Conservation (phyloP, 371 early-diverging fungal species). For the Apophysomyces trapeziformis region DNA sequence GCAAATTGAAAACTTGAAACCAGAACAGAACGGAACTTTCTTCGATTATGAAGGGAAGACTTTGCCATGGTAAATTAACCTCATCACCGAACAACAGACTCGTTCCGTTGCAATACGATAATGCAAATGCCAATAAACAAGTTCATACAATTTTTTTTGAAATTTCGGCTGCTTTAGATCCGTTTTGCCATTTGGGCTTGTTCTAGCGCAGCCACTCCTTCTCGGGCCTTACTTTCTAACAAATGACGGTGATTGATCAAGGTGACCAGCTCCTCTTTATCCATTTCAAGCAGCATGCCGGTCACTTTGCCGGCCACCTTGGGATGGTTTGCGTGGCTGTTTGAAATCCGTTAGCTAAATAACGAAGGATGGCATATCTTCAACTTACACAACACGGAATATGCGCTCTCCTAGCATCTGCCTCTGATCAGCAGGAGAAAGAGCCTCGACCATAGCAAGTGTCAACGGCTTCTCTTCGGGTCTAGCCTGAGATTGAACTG, state of each 20-base stretch:
- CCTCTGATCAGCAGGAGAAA: constrained; percentile 84
- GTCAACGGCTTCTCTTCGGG: constrained; percentile 45
- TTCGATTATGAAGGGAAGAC: constrained; percentile 22
- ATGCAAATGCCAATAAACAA: no score
- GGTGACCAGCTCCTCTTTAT: constrained; percentile 84
- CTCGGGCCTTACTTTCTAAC: constrained; percentile 50
- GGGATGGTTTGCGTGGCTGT: constrained; percentile 57
- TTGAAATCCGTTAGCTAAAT: background rate
- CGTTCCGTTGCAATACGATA: background rate
- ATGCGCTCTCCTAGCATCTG: constrained; percentile 94
- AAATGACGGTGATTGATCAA: constrained; percentile 78
- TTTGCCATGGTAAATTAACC: constrained; percentile 26
- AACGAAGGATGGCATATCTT: background rate
- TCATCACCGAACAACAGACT: background rate
- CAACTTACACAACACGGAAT: constrained; percentile 73
- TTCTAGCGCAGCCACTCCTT: constrained; percentile 34
- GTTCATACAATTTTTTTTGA: no score
- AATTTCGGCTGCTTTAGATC: background rate
- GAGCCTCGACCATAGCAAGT: constrained; percentile 75
- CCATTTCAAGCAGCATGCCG: constrained; percentile 98
- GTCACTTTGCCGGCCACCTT: constrained; percentile 93
- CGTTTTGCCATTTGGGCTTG: constrained; percentile 15
- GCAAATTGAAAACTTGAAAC: constrained; percentile 23
- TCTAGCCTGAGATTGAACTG: constrained; percentile 17
- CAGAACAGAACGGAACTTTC: constrained; percentile 30